Base-by-base conservation (phyloP, 768 basidiomycete species). In the Cystoderma amianthinum region DNA sequence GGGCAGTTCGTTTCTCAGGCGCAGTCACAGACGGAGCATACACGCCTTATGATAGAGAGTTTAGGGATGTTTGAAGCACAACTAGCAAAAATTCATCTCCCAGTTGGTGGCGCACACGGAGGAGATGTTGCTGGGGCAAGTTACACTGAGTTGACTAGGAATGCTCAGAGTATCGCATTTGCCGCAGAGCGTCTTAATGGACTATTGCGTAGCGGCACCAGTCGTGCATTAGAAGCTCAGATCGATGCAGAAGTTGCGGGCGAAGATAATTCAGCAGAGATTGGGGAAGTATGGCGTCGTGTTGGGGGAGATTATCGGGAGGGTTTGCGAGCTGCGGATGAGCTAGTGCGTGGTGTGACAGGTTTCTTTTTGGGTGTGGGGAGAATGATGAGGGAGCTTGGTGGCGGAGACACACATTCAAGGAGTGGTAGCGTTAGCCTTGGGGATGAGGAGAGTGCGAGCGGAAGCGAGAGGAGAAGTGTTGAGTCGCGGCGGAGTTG, bases 351-450 rank as follows among this genome's bases (percentile, higher is more conserved):
- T 41, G 79, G 77, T 5, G 65, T 86, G 56, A 91, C 88, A 5
- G 80, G 78, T 32, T 76, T 91, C 44, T 59, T 91, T 48, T 62
- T 90, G n/a, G 82, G 83, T 22, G 69, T 84, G 4, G 86, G 89
- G 22, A 76, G 75, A 56, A 68, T 83, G 9, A 56, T 89, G 44
- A 71, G 78, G 44, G 87, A 89, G 39, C 57, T 69, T 17, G 60
- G 57, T 18, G 15, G 39, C 17, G 23, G 50, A 44, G 2, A 43
- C 34, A 36, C 57, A 54, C 1, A 59, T 49, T 35, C 57, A 58
- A 16, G 64, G 63, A 37, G 54, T 68, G 32, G 34, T 6, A 75
- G 74, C 36, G 57, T 69, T 25, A 82, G 79, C 57, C 50, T 82
- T 28, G 74, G 75, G 44, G 76, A 13, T 12, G 41, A 77, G 15